phyloP scores from a whole-genome alignment of 768 basidiomycete species.

The Psilocybe cyanescens region DNA sequence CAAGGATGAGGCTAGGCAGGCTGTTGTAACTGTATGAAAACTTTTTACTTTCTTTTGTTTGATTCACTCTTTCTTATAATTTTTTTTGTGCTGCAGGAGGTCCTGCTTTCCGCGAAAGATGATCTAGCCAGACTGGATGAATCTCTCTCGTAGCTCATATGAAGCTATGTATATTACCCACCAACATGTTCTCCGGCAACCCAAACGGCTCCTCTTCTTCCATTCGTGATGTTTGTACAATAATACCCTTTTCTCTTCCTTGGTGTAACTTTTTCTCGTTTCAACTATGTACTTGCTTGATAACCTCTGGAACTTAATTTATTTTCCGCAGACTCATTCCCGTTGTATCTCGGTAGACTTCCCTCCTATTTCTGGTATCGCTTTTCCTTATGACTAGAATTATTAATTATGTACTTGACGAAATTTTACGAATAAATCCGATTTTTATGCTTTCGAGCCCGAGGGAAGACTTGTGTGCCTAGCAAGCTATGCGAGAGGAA shows the following conservation, averaged over 20 bases:
- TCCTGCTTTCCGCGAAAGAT: slow-evolving; percentile 55
- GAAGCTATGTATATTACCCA: not conserved
- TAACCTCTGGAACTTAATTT: not conserved
- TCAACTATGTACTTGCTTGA: not conserved
- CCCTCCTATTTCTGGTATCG: not conserved
- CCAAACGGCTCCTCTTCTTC: not conserved
- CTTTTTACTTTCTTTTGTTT: slow-evolving; percentile 1
- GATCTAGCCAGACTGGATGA: slow-evolving; percentile 51
- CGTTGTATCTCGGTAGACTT: not conserved
- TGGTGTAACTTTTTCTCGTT: not conserved
- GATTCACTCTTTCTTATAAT: not conserved
- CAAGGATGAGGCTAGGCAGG: slow-evolving; percentile 67
- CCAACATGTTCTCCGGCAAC: not conserved
- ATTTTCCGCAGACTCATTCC: not conserved
- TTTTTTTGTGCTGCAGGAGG: slow-evolving; percentile 39
- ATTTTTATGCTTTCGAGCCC: no score
- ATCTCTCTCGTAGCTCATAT: slow-evolving; percentile 17
- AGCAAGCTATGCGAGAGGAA: no score
- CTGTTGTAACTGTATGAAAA: slow-evolving; percentile 56
- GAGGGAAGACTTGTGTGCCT: no score
- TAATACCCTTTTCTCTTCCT: not conserved
- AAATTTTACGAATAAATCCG: not conserved
- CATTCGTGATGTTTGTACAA: not conserved
- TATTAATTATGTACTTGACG: not conserved
- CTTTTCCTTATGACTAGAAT: not conserved